A percentile compares a stretch with the other conserved stretches of the same genome.
Conservation (phyloP, 345 rosid species). For the Hypericum perforatum region DNA sequence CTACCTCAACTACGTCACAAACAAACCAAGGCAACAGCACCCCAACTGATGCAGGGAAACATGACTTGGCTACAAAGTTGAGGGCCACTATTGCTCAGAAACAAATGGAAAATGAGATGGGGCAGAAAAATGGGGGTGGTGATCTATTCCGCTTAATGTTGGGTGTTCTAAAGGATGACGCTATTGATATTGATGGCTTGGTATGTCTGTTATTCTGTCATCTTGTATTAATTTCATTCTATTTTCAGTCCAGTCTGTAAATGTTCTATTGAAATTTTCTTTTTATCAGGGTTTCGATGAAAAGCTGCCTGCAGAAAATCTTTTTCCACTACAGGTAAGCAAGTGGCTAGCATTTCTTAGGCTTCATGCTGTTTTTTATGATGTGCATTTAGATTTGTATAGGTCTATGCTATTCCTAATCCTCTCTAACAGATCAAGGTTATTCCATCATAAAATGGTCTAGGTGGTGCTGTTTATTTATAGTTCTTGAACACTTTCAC, state of each 20-base stretch:
- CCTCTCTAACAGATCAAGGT: too few relatives aligned
- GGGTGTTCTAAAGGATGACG: conserved; percentile 82
- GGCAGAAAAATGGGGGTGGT: conserved; percentile 76
- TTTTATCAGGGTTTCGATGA: conserved; percentile 70
- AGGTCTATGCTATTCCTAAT: too few relatives aligned
- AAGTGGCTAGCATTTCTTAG: too few relatives aligned
- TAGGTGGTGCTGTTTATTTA: too few relatives aligned
- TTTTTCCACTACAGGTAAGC: conserved; percentile 84
- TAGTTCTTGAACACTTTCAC: too few relatives aligned
- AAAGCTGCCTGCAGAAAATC: conserved; percentile 74
- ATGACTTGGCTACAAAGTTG: conserved; percentile 77
- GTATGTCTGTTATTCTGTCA: conserved; percentile 35
- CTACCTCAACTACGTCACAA: conserved; percentile 47
- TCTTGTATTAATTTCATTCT: background rate
- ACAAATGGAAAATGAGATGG: conserved; percentile 77
- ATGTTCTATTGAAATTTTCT: background rate
- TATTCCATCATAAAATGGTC: too few relatives aligned
- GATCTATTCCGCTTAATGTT: conserved; percentile 75
- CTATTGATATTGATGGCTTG: conserved; percentile 90
- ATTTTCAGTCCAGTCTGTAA: background rate
- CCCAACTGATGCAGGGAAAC: conserved; percentile 58
- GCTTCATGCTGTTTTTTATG: too few relatives aligned
- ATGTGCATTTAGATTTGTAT: too few relatives aligned
- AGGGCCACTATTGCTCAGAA: conserved; percentile 93
- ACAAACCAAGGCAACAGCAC: conserved; percentile 47